These are phyloP conservation scores for Craterostigma plantagineum DNA, from an alignment of 257 asterid genomes.

Conservation along the genomic window DNA sequence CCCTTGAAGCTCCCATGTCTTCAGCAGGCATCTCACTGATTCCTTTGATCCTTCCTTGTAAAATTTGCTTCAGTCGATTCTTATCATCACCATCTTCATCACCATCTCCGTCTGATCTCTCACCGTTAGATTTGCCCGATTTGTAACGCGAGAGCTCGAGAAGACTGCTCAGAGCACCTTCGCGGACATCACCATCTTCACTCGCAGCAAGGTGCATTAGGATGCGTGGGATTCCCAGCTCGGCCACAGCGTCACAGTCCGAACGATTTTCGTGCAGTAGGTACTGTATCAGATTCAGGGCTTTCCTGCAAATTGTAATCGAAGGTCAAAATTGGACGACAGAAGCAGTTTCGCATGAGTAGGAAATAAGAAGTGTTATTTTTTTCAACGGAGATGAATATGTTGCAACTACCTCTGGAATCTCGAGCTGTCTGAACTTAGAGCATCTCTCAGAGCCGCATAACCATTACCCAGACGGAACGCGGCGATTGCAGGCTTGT, in stretches of 20 bases:
- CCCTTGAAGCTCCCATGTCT: slow-evolving; percentile 63
- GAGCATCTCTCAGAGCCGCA: slow-evolving; percentile 49
- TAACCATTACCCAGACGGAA: slow-evolving; percentile 77
- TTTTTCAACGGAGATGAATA: no score
- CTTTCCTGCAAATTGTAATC: slow-evolving; percentile 43
- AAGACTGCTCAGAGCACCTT: slow-evolving; percentile 68
- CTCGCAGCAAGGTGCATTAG: slow-evolving; percentile 64
- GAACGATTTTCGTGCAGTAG: slow-evolving; percentile 39
- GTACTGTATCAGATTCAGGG: slow-evolving; percentile 58
- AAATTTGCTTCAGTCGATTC: slow-evolving; percentile 35
- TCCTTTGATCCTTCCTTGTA: slow-evolving; percentile 40
- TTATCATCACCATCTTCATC: slow-evolving; percentile 12
- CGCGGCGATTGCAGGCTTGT: slow-evolving; percentile 53
- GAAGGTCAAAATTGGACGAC: no score
- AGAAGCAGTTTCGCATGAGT: no score
- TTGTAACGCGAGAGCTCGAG: slow-evolving; percentile 40
- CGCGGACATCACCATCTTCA: slow-evolving; percentile 60
- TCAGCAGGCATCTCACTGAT: slow-evolving; percentile 49
- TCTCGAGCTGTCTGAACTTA: slow-evolving; percentile 41
- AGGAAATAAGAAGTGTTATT: not conserved
- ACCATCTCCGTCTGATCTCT: slow-evolving; percentile 24
- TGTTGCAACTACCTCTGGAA: slow-evolving; percentile 41
- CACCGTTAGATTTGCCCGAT: slow-evolving; percentile 11
- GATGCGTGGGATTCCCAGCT: slow-evolving; percentile 53
- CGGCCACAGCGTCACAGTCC: slow-evolving; percentile 32